Evolutionary conservation across 2,329 filamentous ascomycete species (phyloP), one percentile per base, ranked within the genome.

Genomic region (Ophiocordyceps sinensis): DNA sequence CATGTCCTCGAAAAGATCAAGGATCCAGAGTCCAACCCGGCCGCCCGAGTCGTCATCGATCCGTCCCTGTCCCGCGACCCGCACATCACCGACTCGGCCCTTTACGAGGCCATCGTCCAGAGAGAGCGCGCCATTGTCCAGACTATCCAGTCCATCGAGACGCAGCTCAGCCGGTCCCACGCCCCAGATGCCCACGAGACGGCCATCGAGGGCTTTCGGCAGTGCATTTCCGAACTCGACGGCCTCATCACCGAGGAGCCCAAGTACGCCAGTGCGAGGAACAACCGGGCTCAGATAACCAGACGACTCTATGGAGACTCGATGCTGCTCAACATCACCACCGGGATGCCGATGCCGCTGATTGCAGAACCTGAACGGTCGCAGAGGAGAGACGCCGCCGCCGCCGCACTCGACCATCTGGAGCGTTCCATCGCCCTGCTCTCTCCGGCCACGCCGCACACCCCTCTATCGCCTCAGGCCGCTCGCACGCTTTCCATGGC

Each of bases 261-360:
- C 3, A 59, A 63, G 28, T 88, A 88, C 57, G 81, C 82, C 19
- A 84, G 79, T 47, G 80, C 77, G 6, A 72, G 76, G 43, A 82
- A 86, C 55, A 88, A 89, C 58, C 71, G 82, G 39, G 83, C 79
- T 3, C 84, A 88, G 56, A 69, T 79, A 9, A 51, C 72, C 28
- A 64, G 80, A 19, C 65, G 79, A 38, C 59, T 77, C 42, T 77
- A 80, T 46, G 79, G 78, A 11, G 77, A 82, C 52, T 61, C 64
- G 3, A 65, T 78, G 53, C 59, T 80, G 19, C 56, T 77, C 30
- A 50, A 56, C 21, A 54, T 61, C 21, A 60, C 59, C 13, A 53
- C 54, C 0, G 56, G 57, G 37, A 59, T 53, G 39, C 52, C 60
- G 7, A 62, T 57, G 49, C 67, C 64, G 23, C 55, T 75, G 36